A percentile compares a stretch with the other conserved stretches of the same genome.
Evolutionary conservation across 768 basidiomycete species (phyloP).

Genomic region (Trametes coccinea): DNA sequence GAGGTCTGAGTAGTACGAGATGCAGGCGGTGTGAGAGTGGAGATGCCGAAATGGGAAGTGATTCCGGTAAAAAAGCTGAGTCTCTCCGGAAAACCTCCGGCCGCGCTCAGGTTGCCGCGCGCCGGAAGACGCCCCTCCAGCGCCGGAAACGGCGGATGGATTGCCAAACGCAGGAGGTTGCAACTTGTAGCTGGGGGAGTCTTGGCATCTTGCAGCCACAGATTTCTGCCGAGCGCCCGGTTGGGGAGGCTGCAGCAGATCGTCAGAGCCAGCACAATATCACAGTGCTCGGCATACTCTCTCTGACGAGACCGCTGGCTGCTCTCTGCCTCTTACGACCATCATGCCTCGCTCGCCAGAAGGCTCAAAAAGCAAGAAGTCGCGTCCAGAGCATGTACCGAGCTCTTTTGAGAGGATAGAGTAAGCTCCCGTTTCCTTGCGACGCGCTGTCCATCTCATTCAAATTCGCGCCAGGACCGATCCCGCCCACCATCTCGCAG

Average conservation of each 20-base stretch:
- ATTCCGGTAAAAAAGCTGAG: no score
- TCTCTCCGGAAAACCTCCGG: no score
- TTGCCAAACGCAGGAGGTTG: no score
- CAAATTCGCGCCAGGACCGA: conserved; percentile 47
- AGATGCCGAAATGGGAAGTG: no score
- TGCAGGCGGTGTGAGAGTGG: no score
- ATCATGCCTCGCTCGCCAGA: conserved; percentile 8
- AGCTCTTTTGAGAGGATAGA: conserved; percentile 27
- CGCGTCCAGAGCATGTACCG: conserved; percentile 12
- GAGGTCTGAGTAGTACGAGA: no score
- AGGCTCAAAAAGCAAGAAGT: background rate
- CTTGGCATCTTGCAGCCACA: background rate
- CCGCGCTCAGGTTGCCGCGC: no score
- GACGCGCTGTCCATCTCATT: conserved; percentile 1
- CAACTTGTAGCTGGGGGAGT: no score
- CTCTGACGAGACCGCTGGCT: background rate
- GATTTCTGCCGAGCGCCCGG: background rate
- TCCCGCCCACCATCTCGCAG: conserved; percentile 59
- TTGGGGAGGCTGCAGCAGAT: background rate
- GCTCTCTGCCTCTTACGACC: background rate
- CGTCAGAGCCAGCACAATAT: background rate
- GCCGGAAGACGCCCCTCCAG: no score
- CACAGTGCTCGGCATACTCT: background rate
- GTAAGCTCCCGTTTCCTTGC: conserved; percentile 23
- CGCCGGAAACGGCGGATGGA: no score